Evolutionary conservation across 768 basidiomycete species (phyloP), one percentile per base, ranked within the genome.

Genomic region (Mycena polygramma): DNA sequence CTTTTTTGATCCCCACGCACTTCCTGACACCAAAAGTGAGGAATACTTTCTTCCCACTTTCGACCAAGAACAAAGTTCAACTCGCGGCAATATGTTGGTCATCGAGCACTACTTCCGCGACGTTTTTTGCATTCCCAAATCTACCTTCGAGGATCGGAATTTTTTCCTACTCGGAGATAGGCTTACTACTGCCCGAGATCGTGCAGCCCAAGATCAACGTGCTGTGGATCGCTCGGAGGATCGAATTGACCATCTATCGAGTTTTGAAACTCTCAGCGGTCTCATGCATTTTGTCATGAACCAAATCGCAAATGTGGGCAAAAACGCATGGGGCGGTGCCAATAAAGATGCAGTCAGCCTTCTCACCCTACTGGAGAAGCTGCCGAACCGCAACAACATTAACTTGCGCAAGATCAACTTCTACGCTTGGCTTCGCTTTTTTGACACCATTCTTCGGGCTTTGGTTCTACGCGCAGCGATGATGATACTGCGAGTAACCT

Each of bases 151-250:
- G 26, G 14, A 24, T 0, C 19, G 22, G 7, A n/a, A 26, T 13
- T 60, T 35, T 22, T 68, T 63, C 24, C 9, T 71, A 6, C 49
- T 71, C 8, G 70, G 70, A 7, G 70, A 71, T 52, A 51, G 70
- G 2, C 66, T 71, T n/a, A 71, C 70, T 26, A 71, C 70, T 15
- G 52, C 59, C 35, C 59, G 70, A 1, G 70, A 60, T 22, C 70
- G 65, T 26, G 66, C 57, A 24, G 66, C 59, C 4, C 70, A 71
- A 37, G 70, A 71, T 41, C 65, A 68, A 20, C 60, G 51, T 4
- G 55, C 66, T 7, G 5, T 71, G 2, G 70, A 71, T 41, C 65
- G 58, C 7, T 71, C 70, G 14, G 53, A 57, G 26, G 2, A 67
- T 22, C 39, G 60, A 1, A 3, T 63, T 39, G 70, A 71, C n/a